Base-by-base conservation (phyloP, 2,329 filamentous ascomycete species). In the Dothideomycetes sp. region DNA sequence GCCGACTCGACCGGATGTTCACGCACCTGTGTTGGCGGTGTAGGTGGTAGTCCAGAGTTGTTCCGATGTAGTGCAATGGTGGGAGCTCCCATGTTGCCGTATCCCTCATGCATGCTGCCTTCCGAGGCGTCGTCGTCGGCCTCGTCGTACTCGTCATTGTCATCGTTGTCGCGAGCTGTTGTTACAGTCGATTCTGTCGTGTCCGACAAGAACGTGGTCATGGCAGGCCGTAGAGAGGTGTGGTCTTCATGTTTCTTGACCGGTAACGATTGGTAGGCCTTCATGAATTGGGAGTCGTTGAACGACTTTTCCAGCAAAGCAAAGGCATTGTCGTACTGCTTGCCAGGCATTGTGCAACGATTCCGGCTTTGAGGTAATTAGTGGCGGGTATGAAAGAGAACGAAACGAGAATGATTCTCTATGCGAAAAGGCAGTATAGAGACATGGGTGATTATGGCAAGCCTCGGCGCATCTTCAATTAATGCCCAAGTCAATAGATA, bases 11-110 rank as follows among this genome's bases (percentile, higher is more conserved):
- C 12, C 7, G 22, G 12, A 15, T 14, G 32, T 14, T 55, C 49
- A n/a, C 55, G 54, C 19, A 53, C 56, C 38, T 55, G 41, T 5
- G 61, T 63, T 10, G 65, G 65, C 19, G 65, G 65, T 9, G 65
- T 68, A 9, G 64, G 64, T 30, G 65, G 65, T 14, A 68, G 56
- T 29, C 59, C 61, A 35, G 49, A 56, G 40, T 59, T 54, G n/a
- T 32, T 19, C 17, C 41, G 41, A 31, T 34, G 35, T 1, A 43
- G 41, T 8, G 41, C 34, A 11, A 43, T 38, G 10, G 31, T 19
- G 3, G 36, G 36, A 24, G 37, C 29, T 18, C 17, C 29, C 17
- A 33, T 36, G 24, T 33, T 24, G 5, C 39, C 31, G 17, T 43
- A 39, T 29, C 41, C 41, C 14, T 43, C 32, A 19, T 43, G 41